Percentiles rank a stretch among this genome's conserved stretches.
These are phyloP conservation scores for Theobroma grandiflorum DNA, from an alignment of 441 rosid species.

Conservation along the genomic window DNA sequence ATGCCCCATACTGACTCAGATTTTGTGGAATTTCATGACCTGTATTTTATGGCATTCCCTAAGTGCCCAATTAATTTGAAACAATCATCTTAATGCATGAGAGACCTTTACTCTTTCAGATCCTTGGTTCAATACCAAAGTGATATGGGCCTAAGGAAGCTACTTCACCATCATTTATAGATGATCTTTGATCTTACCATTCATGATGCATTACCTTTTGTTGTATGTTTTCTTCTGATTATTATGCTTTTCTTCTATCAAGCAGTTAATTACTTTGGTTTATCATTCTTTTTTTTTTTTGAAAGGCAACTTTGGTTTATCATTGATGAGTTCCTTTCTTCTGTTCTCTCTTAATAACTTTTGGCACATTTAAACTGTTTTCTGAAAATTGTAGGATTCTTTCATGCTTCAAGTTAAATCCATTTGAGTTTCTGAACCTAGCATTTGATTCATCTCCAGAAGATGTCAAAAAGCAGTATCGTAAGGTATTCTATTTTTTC, in stretches of 20 bases:
- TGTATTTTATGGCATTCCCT: neutral
- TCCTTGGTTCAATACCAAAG: constrained; percentile 1
- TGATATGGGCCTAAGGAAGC: neutral
- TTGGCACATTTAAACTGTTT: constrained; percentile 14
- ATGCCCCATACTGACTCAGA: neutral
- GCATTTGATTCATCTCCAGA: constrained; percentile 76
- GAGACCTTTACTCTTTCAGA: neutral
- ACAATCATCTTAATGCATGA: constrained; percentile 2
- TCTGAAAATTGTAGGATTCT: constrained; percentile 70
- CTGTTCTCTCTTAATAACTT: constrained; percentile 23
- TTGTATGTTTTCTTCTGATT: neutral
- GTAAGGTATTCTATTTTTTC: constrained; percentile 65
- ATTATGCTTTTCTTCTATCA: neutral
- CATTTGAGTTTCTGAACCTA: constrained; percentile 85
- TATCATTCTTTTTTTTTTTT: neutral
- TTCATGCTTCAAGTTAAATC: constrained; percentile 96
- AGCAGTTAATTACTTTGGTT: neutral
- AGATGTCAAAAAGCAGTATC: constrained; percentile 87
- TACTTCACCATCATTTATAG: neutral
- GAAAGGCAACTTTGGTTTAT: neutral
- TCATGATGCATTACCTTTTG: neutral
- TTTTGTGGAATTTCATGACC: neutral
- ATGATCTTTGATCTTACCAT: neutral
- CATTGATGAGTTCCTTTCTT: neutral
- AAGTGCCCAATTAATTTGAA: neutral